phyloP scores from a whole-genome alignment of 768 basidiomycete genomes.

The Amylocystis lapponica region DNA sequence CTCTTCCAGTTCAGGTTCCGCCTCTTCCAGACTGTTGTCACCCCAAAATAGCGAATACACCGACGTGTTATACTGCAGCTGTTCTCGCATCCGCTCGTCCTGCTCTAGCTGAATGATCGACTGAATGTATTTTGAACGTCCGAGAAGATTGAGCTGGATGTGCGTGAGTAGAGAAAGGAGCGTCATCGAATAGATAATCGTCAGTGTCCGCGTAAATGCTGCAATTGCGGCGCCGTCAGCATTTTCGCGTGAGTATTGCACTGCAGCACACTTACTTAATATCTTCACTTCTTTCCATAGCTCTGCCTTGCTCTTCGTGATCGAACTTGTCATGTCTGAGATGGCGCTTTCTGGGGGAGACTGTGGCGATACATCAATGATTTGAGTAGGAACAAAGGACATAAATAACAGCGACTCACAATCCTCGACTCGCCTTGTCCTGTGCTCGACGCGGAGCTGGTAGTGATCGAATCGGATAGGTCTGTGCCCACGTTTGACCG shows the following conservation, averaged over 20 bases:
- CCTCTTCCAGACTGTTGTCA: constrained; percentile 11
- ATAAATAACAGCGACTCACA: constrained; percentile 13
- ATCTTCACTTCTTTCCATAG: constrained; percentile 94
- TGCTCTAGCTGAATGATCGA: constrained; percentile 57
- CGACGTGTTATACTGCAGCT: constrained; percentile 36
- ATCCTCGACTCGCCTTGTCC: constrained; percentile 11
- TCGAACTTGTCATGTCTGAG: constrained; percentile 6
- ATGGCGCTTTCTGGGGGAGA: constrained; percentile 10
- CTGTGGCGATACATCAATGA: constrained; percentile 22
- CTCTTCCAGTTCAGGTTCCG: constrained; percentile 26
- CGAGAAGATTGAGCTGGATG: constrained; percentile 81
- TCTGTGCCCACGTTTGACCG: constrained; percentile 6
- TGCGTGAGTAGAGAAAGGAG: constrained; percentile 83
- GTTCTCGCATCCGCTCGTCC: constrained; percentile 49
- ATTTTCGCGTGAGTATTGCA: constrained; percentile 4
- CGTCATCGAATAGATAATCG: constrained; percentile 79
- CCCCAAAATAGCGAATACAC: constrained; percentile 31
- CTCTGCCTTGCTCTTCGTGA: constrained; percentile 60
- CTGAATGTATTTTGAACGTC: constrained; percentile 72
- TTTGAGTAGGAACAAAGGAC: no score
- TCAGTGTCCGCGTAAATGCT: constrained; percentile 88
- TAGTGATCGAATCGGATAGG: constrained; percentile 39
- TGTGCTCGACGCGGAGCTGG: constrained; percentile 30
- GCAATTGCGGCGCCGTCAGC: no score
- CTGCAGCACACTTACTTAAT: constrained; percentile 48